Conservation (phyloP, 116 monocot genomes). For the Phalaenopsis hybrid region DNA sequence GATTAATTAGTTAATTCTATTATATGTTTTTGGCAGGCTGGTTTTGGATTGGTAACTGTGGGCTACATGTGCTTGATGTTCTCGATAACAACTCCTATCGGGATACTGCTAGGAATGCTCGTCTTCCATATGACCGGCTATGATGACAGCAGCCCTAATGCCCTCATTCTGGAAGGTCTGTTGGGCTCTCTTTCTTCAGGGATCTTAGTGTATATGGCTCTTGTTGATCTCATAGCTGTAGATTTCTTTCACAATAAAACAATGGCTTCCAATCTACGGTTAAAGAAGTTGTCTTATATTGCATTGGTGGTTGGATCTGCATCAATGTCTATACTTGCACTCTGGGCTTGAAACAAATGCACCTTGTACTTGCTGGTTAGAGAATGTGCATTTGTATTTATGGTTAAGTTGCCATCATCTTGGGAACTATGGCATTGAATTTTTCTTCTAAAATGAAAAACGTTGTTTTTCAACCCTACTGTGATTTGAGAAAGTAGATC, state of each 20-base stretch:
- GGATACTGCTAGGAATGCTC: constrained; percentile 74
- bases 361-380: too few species aligned
- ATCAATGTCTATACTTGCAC: constrained; percentile 86
- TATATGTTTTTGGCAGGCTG: constrained; percentile 54
- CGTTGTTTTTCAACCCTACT: too few species aligned
- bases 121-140: constrained; percentile 78
- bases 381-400: too few species aligned
- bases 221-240: constrained; percentile 78
- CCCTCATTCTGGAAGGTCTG: constrained; percentile 74
- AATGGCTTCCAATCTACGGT: constrained; percentile 41
- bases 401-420: too few species aligned
- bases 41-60: constrained; percentile 61
- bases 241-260: constrained; percentile 87
- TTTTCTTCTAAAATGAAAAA: too few species aligned
- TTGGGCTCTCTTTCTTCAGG: constrained; percentile 82
- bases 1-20: background rate
- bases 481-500: too few species aligned
- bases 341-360: constrained; percentile 56
- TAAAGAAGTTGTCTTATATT: constrained; percentile 60
- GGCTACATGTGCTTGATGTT: constrained; percentile 87
- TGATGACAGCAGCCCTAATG: constrained; percentile 72
- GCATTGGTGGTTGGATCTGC: constrained; percentile 75
- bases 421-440: too few species aligned
- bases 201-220: constrained; percentile 81
- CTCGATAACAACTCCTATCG: constrained; percentile 73